phyloP scores from a whole-genome alignment of 257 asterid species.

The Apocynum venetum region DNA sequence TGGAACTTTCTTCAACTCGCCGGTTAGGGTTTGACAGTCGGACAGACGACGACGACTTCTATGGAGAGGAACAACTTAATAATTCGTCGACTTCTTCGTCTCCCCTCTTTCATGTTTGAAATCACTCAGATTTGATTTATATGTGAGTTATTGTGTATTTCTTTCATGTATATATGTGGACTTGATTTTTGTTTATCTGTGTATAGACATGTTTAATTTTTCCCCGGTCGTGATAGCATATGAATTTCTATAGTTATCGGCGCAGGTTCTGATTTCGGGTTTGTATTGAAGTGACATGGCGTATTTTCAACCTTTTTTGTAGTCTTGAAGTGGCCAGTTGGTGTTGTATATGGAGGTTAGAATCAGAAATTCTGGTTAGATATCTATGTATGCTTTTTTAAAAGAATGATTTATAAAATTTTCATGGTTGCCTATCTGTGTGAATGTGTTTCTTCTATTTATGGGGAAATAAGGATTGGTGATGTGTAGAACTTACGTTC shows the following conservation, averaged over 20 bases:
- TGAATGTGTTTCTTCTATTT: not conserved
- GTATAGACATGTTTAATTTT: not conserved
- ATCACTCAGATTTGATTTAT: not conserved
- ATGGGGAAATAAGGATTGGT: not conserved
- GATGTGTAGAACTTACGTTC: not conserved
- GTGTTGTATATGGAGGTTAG: not conserved
- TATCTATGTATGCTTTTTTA: not conserved
- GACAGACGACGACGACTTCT: constrained; percentile 5
- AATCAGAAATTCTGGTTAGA: not conserved
- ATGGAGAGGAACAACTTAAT: not conserved
- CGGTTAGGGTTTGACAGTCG: constrained; percentile 19
- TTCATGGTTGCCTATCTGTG: not conserved
- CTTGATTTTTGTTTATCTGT: not conserved
- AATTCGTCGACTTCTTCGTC: constrained; percentile 16
- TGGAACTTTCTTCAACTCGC: constrained; percentile 1
- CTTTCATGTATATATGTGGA: not conserved
- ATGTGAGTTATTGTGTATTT: not conserved
- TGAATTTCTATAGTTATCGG: not conserved
- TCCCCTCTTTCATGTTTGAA: not conserved
- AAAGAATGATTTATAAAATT: too few relatives aligned
- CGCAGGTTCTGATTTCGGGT: not conserved
- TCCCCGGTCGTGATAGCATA: not conserved
- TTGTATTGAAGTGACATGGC: not conserved
- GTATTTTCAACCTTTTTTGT: not conserved
- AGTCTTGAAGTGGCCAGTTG: not conserved